These are phyloP conservation scores for Penicillium argentinense DNA, from an alignment of 495 filamentous ascomycete species.

Conservation along the genomic window DNA sequence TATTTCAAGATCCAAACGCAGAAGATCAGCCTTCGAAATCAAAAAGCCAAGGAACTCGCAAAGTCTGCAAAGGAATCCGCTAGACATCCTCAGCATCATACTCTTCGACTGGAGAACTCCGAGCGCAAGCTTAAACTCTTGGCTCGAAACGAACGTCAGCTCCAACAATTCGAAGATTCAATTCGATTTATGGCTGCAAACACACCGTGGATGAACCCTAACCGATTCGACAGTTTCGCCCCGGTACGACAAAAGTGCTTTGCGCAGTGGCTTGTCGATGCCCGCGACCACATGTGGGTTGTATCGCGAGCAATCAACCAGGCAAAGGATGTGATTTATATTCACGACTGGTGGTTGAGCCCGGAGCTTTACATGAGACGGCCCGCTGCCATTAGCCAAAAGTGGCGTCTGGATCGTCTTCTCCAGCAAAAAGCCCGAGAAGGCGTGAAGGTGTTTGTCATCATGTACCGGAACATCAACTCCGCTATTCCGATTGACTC, in stretches of 20 bases:
- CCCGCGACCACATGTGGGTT: constrained; percentile 98
- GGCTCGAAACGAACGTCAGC: constrained; percentile 83
- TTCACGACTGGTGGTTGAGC: constrained; percentile 99
- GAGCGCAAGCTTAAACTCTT: constrained; percentile 90
- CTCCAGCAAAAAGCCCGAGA: constrained; percentile 90
- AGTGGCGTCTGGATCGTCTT: constrained; percentile 96
- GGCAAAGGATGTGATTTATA: constrained; percentile 98
- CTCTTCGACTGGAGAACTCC: constrained; percentile 77
- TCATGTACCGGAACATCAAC: constrained; percentile 98
- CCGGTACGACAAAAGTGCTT: constrained; percentile 83
- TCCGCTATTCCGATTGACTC: constrained; percentile 97
- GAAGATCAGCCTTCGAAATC: constrained; percentile 55
- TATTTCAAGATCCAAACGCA: constrained; percentile 77
- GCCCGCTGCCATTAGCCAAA: constrained; percentile 95
- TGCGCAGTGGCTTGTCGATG: constrained; percentile 97
- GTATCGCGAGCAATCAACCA: constrained; percentile 96
- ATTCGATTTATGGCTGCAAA: constrained; percentile 78
- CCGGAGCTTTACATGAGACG: constrained; percentile 95
- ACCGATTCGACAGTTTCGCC: constrained; percentile 92
- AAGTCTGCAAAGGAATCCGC: constrained; percentile 60
- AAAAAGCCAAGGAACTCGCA: constrained; percentile 66
- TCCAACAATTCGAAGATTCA: constrained; percentile 91
- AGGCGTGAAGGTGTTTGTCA: constrained; percentile 97
- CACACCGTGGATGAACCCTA: constrained; percentile 76
- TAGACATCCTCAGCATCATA: constrained; percentile 77